Base-by-base conservation (phyloP, 306 rosid species). In the barrel medic (Medicago truncatula) region DNA sequence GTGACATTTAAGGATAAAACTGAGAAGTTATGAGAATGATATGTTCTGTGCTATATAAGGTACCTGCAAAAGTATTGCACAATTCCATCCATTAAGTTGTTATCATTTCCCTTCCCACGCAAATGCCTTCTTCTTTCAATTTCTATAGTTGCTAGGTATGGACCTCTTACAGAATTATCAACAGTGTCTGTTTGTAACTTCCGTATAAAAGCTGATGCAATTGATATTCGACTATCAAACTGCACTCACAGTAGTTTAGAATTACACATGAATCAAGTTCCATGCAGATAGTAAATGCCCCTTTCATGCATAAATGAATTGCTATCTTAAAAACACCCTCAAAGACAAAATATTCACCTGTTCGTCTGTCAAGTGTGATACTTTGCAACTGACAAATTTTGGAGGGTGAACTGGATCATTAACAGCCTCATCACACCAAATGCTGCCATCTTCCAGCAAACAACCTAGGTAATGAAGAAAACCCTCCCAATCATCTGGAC, bases 401-500 rank as follows among this genome's bases (percentile, higher is more conserved):
- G 86, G 84, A 71, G 87, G 92, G 72, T 87, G 88, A 73, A 89
- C 83, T 78, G 89, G 87, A 79, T 92, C 88, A 65, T 77, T 71
- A 76, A 54, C 61, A 46, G 83, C 80, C 79, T 67, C 84, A 64
- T 80, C 75, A 65, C 76, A 76, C 98, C 98, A 96, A 83, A 76
- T 83, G 83, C 88, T 89, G 76, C 83, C 93, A 81, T 96, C 98
- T 88, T 96, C 98, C 82, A 96, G 85, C 89, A 96, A 87, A 84
- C 98, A 92, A 84, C 87, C 93, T 71, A 96, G 89, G 84, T 96
- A 96, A 82, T 96, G 90, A 86, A 90, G 90, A 87, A 92, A 90
- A 83, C 90, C 81, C 82, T 90, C 89, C 99, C 99, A 96, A 79
- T 96, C 99, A 83, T 96, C 98, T 80, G 97, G 96, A 84, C 99